phyloP scores from a whole-genome alignment of 2,329 filamentous ascomycete species.

The Xylariomycetidae sp. region DNA sequence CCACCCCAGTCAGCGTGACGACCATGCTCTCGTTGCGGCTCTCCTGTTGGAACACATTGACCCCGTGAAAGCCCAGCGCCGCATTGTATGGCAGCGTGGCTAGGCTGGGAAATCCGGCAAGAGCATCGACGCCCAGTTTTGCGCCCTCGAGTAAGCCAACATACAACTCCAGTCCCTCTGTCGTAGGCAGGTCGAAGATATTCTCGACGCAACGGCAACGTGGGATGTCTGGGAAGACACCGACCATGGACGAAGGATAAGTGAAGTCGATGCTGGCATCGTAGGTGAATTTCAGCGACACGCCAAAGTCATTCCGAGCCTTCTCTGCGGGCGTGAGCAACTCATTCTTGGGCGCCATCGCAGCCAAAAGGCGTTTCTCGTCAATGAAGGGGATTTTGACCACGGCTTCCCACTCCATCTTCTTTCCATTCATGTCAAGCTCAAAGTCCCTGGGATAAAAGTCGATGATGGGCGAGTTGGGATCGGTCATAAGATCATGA shows the following conservation, averaged over 20 bases:
- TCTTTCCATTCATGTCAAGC: conserved; percentile 99
- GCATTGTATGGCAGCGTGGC: conserved; percentile 81
- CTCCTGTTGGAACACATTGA: conserved; percentile 92
- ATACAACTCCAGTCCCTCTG: conserved; percentile 82
- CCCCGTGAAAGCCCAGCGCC: conserved; percentile 76
- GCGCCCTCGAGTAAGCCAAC: conserved; percentile 80
- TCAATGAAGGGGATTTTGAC: conserved; percentile 99
- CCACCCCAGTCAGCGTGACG: conserved; percentile 72
- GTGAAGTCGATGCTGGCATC: conserved; percentile 68
- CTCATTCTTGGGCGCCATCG: conserved; percentile 80
- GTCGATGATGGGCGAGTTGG: conserved; percentile 88
- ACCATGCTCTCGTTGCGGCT: conserved; percentile 97
- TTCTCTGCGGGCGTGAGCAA: conserved; percentile 73
- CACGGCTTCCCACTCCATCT: conserved; percentile 99
- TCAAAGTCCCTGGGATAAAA: conserved; percentile 98
- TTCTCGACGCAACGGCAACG: conserved; percentile 92
- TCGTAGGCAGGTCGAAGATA: conserved; percentile 87
- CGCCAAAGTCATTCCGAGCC: conserved; percentile 81
- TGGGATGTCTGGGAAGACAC: conserved; percentile 82
- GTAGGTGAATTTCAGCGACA: conserved; percentile 89
- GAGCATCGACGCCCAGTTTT: conserved; percentile 72
- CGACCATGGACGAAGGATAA: conserved; percentile 82
- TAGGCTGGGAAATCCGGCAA: conserved; percentile 89
- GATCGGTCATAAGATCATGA: conserved; percentile 86
- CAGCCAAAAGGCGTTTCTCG: conserved; percentile 73